These are phyloP conservation scores for Physaria fendleri DNA, from an alignment of 345 rosid genomes.

Conservation along the genomic window DNA sequence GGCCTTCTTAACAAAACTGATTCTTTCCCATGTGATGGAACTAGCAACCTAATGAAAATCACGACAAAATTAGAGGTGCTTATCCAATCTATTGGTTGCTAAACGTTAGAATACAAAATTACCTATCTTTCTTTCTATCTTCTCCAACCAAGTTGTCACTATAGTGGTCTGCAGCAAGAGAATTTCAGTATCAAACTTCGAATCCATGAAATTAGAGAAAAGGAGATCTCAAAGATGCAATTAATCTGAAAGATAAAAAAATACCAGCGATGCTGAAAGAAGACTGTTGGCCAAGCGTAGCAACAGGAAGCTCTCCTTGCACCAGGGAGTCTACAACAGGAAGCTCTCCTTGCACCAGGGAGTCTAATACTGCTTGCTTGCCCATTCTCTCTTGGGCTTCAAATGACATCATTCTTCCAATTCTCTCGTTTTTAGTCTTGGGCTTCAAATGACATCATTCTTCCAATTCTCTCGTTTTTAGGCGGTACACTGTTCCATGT, in stretches of 20 bases:
- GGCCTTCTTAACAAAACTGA: slow-evolving; percentile 33
- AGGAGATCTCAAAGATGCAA: background rate
- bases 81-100: background rate
- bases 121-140: slow-evolving; percentile 43
- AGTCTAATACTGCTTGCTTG: slow-evolving; percentile 30
- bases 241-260: background rate
- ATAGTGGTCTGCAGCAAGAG: slow-evolving; percentile 27
- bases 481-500: slow-evolving; percentile 29
- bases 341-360: slow-evolving; percentile 27
- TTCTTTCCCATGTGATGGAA: slow-evolving; percentile 43
- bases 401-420: slow-evolving; percentile 26
- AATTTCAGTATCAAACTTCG: slow-evolving; percentile 1
- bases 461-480: slow-evolving; percentile 26
- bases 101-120: background rate
- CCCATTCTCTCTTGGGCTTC: slow-evolving; percentile 35
- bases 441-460: slow-evolving; percentile 29
- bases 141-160: slow-evolving; percentile 36
- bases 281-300: slow-evolving; percentile 30
- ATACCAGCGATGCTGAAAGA: slow-evolving; percentile 37
- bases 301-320: slow-evolving; percentile 25
- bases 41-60: slow-evolving; percentile 14
- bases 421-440: slow-evolving; percentile 33
- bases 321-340: slow-evolving; percentile 26
- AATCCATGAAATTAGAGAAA: background rate
- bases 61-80: background rate